phyloP scores from a whole-genome alignment of 805 yeast genomes.

The Hanseniaspora singularis region DNA sequence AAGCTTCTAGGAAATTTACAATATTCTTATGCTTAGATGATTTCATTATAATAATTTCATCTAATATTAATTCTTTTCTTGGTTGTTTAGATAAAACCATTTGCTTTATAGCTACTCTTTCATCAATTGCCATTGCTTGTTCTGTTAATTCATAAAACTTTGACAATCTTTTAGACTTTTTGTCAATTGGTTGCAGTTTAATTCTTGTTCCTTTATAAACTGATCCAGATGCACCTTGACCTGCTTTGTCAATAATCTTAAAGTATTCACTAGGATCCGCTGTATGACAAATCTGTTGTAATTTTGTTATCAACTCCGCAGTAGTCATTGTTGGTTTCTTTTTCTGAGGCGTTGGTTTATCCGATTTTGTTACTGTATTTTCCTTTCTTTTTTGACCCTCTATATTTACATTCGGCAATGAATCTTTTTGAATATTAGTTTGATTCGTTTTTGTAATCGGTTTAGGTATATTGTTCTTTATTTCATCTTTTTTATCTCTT shows the following conservation, averaged over 20 bases:
- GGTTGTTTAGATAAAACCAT: conserved; percentile 88
- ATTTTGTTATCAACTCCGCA: conserved; percentile 68
- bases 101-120: conserved; percentile 88
- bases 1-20: conserved; percentile 88
- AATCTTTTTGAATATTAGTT: conserved; percentile 21
- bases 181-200: conserved; percentile 28
- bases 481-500: conserved; percentile 26
- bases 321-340: conserved; percentile 63
- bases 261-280: conserved; percentile 78
- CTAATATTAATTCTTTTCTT: conserved; percentile 85
- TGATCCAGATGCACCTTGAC: conserved; percentile 97
- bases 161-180: conserved; percentile 16
- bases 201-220: conserved; percentile 74
- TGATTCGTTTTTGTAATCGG: conserved; percentile 17
- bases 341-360: conserved; percentile 20
- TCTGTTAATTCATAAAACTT: conserved; percentile 19
- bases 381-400: too few relatives aligned
- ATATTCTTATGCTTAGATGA: conserved; percentile 89
- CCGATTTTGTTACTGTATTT: conserved; percentile 17
- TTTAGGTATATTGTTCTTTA: conserved; percentile 12
- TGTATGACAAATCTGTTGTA: conserved; percentile 69
- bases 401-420: conserved; percentile 2
- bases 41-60: conserved; percentile 93
- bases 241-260: conserved; percentile 70
- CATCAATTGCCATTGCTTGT: conserved; percentile 32